Evolutionary conservation across 441 rosid species (phyloP), one percentile per base, ranked within the genome.

Genomic region (Mallotus japonicus): DNA sequence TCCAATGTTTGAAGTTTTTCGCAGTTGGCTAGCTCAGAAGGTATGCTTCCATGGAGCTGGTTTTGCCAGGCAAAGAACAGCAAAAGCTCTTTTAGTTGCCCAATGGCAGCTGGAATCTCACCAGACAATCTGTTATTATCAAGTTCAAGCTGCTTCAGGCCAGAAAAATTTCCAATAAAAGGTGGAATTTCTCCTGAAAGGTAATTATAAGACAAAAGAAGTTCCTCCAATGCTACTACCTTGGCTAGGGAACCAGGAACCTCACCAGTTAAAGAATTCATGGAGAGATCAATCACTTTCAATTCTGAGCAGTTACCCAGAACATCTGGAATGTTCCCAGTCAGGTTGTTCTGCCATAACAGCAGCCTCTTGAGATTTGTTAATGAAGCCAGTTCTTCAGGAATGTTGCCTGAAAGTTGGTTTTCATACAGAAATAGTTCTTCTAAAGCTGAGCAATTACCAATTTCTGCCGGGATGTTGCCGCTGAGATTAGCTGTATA

Each of bases 1-100:
- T 90, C 95, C 83, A 90, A 70, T 46, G 89, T 84, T 80, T 90
- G 83, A 73, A 90, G 91, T 54, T 83, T 82, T 80, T 76, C 58
- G 61, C 95, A 90, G 72, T 79, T 77, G 69, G 84, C 87, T 2
- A 90, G 82, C 79, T 86, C 87, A 50, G 62, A 64, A 13, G 95
- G 92, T 72, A 90, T 86, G 80, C 82, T 78, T 69, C 92, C 92
- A 54, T 74, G 70, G 49, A 90, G 88, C 66, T 80, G 85, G 81
- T 90, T 88, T 74, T 90, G 84, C 92, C 95, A 90, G 13, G 91
- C 92, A 70, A 77, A 90, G 80, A 90, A 90, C 73, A 88, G 70
- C 19, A 79, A 75, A 44, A 90, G 92, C 80, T 87, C 85, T 70
- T 77, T 87, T 60, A 90, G 78, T 50, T 85, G 68, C 42, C 95